phyloP scores from a whole-genome alignment of 495 filamentous ascomycete genomes.

The Astrothelium subdiscretum region DNA sequence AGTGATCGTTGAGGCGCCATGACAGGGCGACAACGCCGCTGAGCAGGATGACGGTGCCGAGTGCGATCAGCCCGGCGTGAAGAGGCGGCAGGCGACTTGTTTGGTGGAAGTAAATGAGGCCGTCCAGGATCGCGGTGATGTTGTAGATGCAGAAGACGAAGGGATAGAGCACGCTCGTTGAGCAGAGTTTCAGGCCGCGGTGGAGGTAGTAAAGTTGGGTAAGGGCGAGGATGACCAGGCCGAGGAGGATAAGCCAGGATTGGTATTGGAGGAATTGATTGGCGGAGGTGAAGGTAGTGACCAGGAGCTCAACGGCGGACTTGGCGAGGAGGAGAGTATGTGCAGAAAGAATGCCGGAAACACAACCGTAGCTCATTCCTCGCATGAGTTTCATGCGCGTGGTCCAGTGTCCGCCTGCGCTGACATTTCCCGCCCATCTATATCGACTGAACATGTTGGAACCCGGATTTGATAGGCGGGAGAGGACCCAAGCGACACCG shows the following conservation, averaged over 20 bases:
- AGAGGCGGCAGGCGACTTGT: conserved; percentile 61
- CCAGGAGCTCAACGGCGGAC: conserved; percentile 91
- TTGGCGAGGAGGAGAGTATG: conserved; percentile 91
- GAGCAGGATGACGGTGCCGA: conserved; percentile 80
- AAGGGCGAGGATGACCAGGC: conserved; percentile 70
- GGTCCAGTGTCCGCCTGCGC: neutral
- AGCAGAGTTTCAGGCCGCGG: conserved; percentile 82
- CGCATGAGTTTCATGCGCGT: conserved; percentile 64
- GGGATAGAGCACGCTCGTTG: conserved; percentile 91
- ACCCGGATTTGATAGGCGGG: conserved; percentile 40
- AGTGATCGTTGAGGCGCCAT: conserved; percentile 78
- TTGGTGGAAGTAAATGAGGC: conserved; percentile 93
- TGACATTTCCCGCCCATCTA: neutral
- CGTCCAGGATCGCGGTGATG: conserved; percentile 95
- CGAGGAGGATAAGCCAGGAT: conserved; percentile 86
- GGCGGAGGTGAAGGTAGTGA: conserved; percentile 69
- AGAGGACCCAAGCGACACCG: conserved; percentile 41
- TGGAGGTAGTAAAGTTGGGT: conserved; percentile 93
- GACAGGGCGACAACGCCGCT: conserved; percentile 82
- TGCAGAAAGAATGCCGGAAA: conserved; percentile 79
- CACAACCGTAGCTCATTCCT: conserved; percentile 77
- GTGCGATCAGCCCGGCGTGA: conserved; percentile 69
- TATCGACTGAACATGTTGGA: conserved; percentile 30
- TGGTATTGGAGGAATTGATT: conserved; percentile 98
- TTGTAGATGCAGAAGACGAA: conserved; percentile 99